Evolutionary conservation across 1,284 basidiomycete species (phyloP).

Genomic region (Marasmius oreades): DNA sequence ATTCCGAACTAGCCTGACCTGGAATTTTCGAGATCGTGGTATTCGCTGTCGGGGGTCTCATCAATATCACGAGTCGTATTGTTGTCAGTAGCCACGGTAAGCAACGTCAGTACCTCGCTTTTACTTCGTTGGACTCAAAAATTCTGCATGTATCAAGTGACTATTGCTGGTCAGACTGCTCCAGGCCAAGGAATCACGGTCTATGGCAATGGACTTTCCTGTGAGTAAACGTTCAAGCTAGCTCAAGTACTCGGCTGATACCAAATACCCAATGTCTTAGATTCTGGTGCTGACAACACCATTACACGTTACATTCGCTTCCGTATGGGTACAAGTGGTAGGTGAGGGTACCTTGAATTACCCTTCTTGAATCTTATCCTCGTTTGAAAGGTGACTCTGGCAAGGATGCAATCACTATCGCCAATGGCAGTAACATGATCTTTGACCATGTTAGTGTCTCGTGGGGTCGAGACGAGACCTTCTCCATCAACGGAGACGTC

Average conservation of each 20-base stretch:
- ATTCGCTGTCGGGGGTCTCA: constrained; percentile 33
- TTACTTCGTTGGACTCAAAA: neutral
- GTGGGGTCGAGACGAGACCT: constrained; percentile 36
- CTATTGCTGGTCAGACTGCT: constrained; percentile 4
- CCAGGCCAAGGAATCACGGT: constrained; percentile 28
- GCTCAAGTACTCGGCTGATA: constrained; percentile 9
- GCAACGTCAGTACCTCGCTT: neutral
- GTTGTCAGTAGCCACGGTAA: constrained; percentile 26
- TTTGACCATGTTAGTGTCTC: constrained; percentile 36
- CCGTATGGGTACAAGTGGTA: constrained; percentile 31
- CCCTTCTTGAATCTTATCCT: neutral
- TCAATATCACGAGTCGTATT: constrained; percentile 28
- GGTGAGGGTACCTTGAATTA: neutral
- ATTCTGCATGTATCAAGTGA: neutral
- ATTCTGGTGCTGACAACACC: constrained; percentile 29
- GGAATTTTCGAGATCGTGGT: constrained; percentile 29
- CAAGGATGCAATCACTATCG: constrained; percentile 33
- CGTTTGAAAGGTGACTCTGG: constrained; percentile 27
- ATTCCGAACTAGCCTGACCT: neutral
- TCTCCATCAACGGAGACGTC: constrained; percentile 36
- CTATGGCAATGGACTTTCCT: constrained; percentile 26
- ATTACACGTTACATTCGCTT: constrained; percentile 35
- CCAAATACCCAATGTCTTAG: constrained; percentile 23
- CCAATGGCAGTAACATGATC: constrained; percentile 34
- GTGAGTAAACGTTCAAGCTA: neutral